A percentile compares a stretch with the other conserved stretches of the same genome.
Conservation (phyloP, 1,284 basidiomycete species). For the Fomitopsis pinicola region DNA sequence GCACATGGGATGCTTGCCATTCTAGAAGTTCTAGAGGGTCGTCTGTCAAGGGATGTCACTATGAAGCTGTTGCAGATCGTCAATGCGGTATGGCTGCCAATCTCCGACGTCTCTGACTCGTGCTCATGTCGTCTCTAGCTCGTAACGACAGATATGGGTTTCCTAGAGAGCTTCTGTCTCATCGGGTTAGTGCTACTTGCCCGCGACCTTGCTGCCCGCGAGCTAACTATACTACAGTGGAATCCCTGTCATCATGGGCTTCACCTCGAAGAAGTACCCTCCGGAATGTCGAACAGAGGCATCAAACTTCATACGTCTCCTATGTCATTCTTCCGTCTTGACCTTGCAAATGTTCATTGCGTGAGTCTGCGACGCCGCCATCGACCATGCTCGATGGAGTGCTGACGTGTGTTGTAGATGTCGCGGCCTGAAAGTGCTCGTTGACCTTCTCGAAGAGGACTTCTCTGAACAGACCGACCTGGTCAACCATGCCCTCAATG, state of each 20-base stretch:
- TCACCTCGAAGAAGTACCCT: conserved; percentile 92
- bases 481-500: conserved; percentile 92
- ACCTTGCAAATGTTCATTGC: conserved; percentile 98
- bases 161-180: conserved; percentile 92
- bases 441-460: conserved; percentile 95
- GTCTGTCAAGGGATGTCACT: conserved; percentile 78
- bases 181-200: conserved; percentile 60
- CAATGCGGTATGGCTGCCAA: conserved; percentile 62
- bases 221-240: conserved; percentile 44
- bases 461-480: conserved; percentile 86
- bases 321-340: conserved; percentile 89
- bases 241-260: conserved; percentile 91
- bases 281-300: conserved; percentile 94
- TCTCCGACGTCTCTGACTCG: neutral
- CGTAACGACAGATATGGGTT: conserved; percentile 79
- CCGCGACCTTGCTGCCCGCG: neutral
- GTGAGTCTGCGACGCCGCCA: conserved; percentile 37
- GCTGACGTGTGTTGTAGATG: conserved; percentile 49
- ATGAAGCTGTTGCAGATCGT: conserved; percentile 85
- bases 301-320: conserved; percentile 88
- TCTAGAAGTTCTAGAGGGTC: conserved; percentile 86
- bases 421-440: conserved; percentile 89
- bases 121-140: conserved; percentile 47
- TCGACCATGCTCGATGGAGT: neutral
- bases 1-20: conserved; percentile 95